These are phyloP conservation scores for Hygrocybe coccinea DNA, from an alignment of 768 basidiomycete genomes.

Conservation along the genomic window DNA sequence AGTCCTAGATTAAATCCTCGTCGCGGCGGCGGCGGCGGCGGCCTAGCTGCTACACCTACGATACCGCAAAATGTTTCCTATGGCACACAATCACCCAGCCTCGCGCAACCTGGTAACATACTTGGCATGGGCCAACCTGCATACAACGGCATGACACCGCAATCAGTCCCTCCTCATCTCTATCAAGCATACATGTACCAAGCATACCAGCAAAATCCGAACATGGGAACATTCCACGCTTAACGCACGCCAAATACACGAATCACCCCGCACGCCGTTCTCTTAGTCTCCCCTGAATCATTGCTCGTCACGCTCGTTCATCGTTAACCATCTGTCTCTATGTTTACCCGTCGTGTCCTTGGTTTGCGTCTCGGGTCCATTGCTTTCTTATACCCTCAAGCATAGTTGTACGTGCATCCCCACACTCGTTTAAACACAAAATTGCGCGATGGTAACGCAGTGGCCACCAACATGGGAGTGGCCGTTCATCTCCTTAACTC, in stretches of 20 bases:
- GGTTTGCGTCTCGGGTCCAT: conserved; percentile 1
- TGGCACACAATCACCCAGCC: conserved; percentile 55
- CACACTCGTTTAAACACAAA: neutral
- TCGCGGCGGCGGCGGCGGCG: conserved; percentile 46
- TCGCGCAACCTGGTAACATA: conserved; percentile 52
- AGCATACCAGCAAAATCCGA: conserved; percentile 73
- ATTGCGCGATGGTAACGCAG: neutral
- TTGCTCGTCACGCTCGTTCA: neutral
- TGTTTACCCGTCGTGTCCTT: neutral
- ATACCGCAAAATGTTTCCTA: conserved; percentile 39
- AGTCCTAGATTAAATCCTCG: conserved; percentile 48
- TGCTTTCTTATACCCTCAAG: neutral
- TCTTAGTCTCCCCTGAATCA: neutral
- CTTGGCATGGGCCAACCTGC: conserved; percentile 64
- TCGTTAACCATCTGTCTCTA: neutral
- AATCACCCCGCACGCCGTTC: conserved; percentile 13
- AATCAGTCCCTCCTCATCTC: conserved; percentile 58
- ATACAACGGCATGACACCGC: conserved; percentile 56
- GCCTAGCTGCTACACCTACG: conserved; percentile 46
- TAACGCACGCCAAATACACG: conserved; percentile 37
- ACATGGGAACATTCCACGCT: conserved; percentile 73
- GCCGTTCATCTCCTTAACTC: neutral
- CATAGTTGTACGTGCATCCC: neutral
- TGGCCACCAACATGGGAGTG: neutral
- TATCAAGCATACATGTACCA: conserved; percentile 84